Evolutionary conservation across 2,329 filamentous ascomycete genomes (phyloP).

Genomic region (Aspergillaceae sp.): DNA sequence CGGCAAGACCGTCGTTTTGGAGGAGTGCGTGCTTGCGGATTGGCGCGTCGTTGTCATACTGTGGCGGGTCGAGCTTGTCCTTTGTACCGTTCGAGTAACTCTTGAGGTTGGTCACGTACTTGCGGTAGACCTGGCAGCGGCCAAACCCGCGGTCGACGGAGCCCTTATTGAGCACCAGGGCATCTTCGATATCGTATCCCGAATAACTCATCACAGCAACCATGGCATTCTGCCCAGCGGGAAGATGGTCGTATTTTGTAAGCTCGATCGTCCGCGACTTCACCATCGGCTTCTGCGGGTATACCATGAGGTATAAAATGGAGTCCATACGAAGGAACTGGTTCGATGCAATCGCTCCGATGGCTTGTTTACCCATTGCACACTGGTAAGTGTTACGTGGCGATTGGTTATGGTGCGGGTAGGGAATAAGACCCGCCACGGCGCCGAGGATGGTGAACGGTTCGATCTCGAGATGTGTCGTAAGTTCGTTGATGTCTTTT

Average conservation of each 20-base stretch:
- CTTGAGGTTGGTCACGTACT: conserved; percentile 78
- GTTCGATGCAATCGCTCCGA: conserved; percentile 95
- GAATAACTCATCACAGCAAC: conserved; percentile 99
- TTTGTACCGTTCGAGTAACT: conserved; percentile 74
- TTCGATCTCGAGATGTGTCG: conserved; percentile 94
- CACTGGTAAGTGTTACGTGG: conserved; percentile 98
- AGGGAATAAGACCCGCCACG: conserved; percentile 91
- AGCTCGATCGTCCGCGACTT: conserved; percentile 95
- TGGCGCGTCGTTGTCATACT: conserved; percentile 53
- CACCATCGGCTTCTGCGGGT: conserved; percentile 95
- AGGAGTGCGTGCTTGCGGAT: conserved; percentile 64
- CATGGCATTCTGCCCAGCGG: conserved; percentile 91
- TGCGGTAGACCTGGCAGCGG: conserved; percentile 95
- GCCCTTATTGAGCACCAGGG: conserved; percentile 90
- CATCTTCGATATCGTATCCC: conserved; percentile 98
- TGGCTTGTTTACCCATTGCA: conserved; percentile 99
- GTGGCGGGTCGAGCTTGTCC: conserved; percentile 53
- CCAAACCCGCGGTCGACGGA: conserved; percentile 93
- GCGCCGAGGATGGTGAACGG: conserved; percentile 94
- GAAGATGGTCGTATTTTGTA: conserved; percentile 93
- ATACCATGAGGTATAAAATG: conserved; percentile 90
- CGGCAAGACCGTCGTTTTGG: conserved; percentile 78
- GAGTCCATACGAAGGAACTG: conserved; percentile 97
- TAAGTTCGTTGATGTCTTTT: conserved; percentile 68
- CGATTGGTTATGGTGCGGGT: conserved; percentile 98